Conservation (phyloP, 176 grass and related monocot genomes). For the Tillandsia fasciculata region DNA sequence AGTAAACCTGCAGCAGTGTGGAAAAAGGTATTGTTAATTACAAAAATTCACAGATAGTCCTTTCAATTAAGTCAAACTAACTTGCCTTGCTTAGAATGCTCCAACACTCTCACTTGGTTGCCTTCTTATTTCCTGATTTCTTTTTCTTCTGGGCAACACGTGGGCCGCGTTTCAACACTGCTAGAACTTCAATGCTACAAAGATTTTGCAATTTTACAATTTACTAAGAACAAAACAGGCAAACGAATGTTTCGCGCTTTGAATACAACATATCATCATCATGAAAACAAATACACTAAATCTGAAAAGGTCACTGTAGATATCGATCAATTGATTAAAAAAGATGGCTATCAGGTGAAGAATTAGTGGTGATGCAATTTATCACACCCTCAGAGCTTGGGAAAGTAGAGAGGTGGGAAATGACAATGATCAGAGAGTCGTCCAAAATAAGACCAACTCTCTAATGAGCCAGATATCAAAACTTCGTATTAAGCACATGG, state of each 20-base stretch:
- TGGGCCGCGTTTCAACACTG: conserved; percentile 65
- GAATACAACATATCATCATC: neutral
- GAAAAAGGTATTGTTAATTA: too few relatives aligned
- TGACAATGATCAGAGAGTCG: neutral
- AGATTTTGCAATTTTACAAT: conserved; percentile 22
- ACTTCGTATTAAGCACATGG: too few relatives aligned
- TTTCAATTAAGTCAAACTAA: neutral
- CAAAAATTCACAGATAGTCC: too few relatives aligned
- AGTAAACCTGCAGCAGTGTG: too few relatives aligned
- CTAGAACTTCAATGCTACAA: conserved; percentile 73
- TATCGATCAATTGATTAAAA: neutral
- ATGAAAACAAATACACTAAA: neutral
- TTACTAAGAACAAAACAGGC: neutral
- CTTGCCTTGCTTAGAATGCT: neutral
- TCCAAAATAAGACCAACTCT: neutral
- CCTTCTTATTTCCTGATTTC: conserved; percentile 50
- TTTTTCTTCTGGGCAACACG: conserved; percentile 45
- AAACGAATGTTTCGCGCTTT: neutral
- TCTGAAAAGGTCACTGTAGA: neutral
- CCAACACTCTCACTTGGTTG: conserved; percentile 26
- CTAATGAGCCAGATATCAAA: too few relatives aligned
- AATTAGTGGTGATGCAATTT: neutral
- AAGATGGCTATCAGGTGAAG: neutral
- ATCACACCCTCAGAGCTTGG: neutral
- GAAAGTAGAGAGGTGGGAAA: neutral